These are phyloP conservation scores for Ascochyta viciae-villosae DNA, from an alignment of 2,329 filamentous ascomycete species.

Conservation along the genomic window DNA sequence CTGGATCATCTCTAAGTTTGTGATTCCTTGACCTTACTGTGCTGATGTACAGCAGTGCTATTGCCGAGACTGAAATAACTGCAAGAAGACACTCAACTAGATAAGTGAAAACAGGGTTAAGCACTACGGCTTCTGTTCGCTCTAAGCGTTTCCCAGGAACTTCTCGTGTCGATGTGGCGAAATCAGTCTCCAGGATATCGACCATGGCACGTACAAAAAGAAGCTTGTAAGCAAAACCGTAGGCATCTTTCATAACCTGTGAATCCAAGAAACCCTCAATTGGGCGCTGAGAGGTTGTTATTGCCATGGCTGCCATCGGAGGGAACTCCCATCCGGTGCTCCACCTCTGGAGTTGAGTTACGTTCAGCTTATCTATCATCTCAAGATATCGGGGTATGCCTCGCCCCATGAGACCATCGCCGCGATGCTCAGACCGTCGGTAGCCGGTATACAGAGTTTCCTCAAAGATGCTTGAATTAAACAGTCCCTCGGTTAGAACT, in stretches of 20 bases:
- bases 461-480: conserved; percentile 52
- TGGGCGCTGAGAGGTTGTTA: conserved; percentile 23
- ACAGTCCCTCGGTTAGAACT: conserved; percentile 30
- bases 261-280: conserved; percentile 44
- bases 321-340: not conserved
- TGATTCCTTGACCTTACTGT: not conserved
- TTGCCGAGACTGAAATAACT: conserved; percentile 13
- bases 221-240: conserved; percentile 50
- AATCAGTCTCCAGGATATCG: conserved; percentile 30
- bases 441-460: too few species aligned
- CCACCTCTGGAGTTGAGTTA: not conserved
- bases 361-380: too few species aligned
- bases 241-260: conserved; percentile 37
- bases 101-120: conserved; percentile 48
- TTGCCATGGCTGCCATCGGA: conserved; percentile 48
- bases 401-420: too few species aligned
- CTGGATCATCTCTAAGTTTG: not conserved
- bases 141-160: conserved; percentile 26
- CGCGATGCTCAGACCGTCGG: too few species aligned
- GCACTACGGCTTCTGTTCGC: conserved; percentile 39
- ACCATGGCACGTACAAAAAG: conserved; percentile 48
- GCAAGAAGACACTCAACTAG: conserved; percentile 44
- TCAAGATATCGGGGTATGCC: too few species aligned
- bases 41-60: conserved; percentile 12
- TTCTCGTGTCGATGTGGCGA: conserved; percentile 5